A percentile compares a stretch with the other conserved stretches of the same genome.
Conservation (phyloP, 768 basidiomycete genomes). For the Boletus vermiculosoides region DNA sequence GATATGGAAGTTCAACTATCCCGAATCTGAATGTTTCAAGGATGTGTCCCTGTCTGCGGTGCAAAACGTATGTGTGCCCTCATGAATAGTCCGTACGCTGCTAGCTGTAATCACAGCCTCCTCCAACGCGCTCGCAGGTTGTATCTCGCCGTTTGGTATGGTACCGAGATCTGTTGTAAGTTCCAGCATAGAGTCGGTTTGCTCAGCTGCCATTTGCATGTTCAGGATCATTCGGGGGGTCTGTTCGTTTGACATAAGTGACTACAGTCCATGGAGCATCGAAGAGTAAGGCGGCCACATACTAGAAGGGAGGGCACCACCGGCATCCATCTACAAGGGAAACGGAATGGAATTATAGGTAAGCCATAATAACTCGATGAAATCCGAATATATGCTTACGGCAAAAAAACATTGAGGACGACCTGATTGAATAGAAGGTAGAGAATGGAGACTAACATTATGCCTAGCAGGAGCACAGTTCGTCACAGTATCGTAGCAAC, state of each 20-base stretch:
- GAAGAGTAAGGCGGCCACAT: not conserved
- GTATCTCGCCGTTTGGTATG: not conserved
- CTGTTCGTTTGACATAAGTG: slow-evolving; percentile 3
- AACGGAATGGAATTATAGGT: not conserved
- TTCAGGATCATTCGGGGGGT: slow-evolving; percentile 24
- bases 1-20: not conserved
- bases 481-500: not conserved
- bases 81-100: not conserved
- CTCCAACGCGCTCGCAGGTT: not conserved
- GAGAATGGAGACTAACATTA: not conserved
- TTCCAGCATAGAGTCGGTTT: slow-evolving; percentile 5
- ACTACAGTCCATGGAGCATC: not conserved
- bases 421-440: slow-evolving; percentile 1
- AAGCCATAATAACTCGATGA: not conserved
- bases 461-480: slow-evolving; percentile 1
- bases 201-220: slow-evolving; percentile 13
- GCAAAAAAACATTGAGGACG: slow-evolving; percentile 15
- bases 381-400: slow-evolving; percentile 9
- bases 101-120: not conserved
- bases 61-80: not conserved
- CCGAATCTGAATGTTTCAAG: not conserved
- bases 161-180: slow-evolving; percentile 7
- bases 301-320: slow-evolving; percentile 14
- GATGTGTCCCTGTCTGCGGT: not conserved
- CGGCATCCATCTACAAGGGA: slow-evolving; percentile 12